Evolutionary conservation across 768 basidiomycete species (phyloP), one percentile per base, ranked within the genome.

Genomic region (Trametes sanguinea): DNA sequence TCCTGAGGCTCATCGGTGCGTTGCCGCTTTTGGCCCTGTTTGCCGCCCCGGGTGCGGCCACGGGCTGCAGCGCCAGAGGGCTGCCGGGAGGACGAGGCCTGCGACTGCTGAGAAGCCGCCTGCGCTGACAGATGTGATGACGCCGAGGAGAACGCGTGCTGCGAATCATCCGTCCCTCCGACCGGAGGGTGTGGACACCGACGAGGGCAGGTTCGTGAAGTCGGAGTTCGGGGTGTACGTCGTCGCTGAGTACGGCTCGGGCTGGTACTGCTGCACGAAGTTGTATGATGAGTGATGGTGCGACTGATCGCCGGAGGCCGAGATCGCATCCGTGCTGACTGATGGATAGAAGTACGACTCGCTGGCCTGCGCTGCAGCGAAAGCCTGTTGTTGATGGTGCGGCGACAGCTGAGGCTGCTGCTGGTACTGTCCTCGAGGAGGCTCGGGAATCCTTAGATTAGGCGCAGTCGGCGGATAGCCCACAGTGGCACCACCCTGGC

Each of bases 151-250:
- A 33, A 53, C 14, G 35, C 44, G 51, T 39, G 32, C 32, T 65
- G 64, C 14, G 60, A 37, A 14, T 64, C 63, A 50, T 65, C 66
- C 5, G 66, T 62, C 14, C 62, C 58, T 9, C 60, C 59, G 29
- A 61, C 61, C 61, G 33, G 61, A 64, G 27, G 63, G 63, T 29
- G 63, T 64, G 5, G 63, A 62, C 13, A 59, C 63, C 13, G 66
- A 62, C 22, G 66, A 67, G 30, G 60, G 54, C 48, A 64, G 57
- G 33, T 43, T 61, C 8, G 59, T 55, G 29, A 58, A 42, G 52
- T 67, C 65, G 11, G 60, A 61, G 54, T 29, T 61, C 8, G 66
- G 63, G 37, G 66, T 67, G 60, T 61, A 58, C 30, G 45, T 10
- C 54, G 61, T 50, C 47, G 62, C 29, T 40, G 60, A 56, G 63